Percentiles rank a stretch among this genome's conserved stretches.
These are phyloP conservation scores for Penicillium decumbens DNA, from an alignment of 2,329 filamentous ascomycete species.

Conservation along the genomic window DNA sequence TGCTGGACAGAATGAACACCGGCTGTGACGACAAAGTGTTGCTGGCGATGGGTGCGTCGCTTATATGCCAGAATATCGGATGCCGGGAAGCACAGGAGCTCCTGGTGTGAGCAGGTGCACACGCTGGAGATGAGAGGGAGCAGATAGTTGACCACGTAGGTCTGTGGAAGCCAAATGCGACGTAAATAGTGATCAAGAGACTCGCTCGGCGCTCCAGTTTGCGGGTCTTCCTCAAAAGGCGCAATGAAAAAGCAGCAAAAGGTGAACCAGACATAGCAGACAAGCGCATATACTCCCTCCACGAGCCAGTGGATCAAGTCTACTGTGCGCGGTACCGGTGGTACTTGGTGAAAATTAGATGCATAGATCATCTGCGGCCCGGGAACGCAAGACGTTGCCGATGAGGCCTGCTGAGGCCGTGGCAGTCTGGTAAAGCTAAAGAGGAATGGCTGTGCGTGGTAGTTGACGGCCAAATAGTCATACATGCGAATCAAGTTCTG, in stretches of 20 bases:
- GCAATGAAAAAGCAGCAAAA: slow-evolving; percentile 49
- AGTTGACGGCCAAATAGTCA: slow-evolving; percentile 49
- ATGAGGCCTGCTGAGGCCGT: slow-evolving; percentile 5
- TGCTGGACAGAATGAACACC: slow-evolving; percentile 50
- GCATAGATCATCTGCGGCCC: slow-evolving; percentile 51
- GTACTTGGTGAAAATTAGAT: slow-evolving; percentile 51
- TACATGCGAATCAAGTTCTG: slow-evolving; percentile 55
- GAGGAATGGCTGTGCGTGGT: slow-evolving; percentile 50
- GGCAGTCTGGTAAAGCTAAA: slow-evolving; percentile 48
- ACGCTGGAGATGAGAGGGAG: slow-evolving; percentile 54
- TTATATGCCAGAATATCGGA: slow-evolving; percentile 52
- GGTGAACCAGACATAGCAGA: slow-evolving; percentile 54
- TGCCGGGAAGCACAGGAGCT: slow-evolving; percentile 51
- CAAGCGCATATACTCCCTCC: slow-evolving; percentile 44
- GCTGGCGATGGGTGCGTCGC: slow-evolving; percentile 43
- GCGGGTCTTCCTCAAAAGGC: slow-evolving; percentile 27
- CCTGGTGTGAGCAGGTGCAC: slow-evolving; percentile 52
- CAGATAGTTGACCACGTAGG: slow-evolving; percentile 49
- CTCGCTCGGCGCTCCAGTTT: slow-evolving; percentile 32
- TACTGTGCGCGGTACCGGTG: slow-evolving; percentile 38
- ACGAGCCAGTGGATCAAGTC: slow-evolving; percentile 40
- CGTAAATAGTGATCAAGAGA: slow-evolving; percentile 48
- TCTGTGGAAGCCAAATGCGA: slow-evolving; percentile 49
- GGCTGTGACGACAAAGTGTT: slow-evolving; percentile 50
- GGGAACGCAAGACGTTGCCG: slow-evolving; percentile 7